Conservation (phyloP, 78 protist genomes). For the Salpingoeca rosetta region DNA sequence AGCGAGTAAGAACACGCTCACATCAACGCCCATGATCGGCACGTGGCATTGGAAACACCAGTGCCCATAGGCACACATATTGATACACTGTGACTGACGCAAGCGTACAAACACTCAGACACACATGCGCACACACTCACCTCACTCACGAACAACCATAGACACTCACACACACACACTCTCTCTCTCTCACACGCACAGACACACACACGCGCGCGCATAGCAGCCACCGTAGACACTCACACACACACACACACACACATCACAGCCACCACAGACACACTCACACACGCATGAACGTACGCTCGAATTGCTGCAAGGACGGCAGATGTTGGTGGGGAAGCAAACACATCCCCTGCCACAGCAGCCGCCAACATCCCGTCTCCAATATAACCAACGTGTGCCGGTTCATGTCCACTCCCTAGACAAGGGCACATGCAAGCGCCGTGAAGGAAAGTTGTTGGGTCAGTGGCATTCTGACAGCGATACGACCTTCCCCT, state of each 20-base stretch:
- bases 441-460: background rate
- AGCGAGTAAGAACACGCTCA: too few species aligned
- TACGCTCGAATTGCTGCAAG: background rate
- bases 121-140: background rate
- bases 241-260: too few species aligned
- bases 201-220: background rate
- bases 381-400: slow-evolving; percentile 26
- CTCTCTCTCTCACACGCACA: too few species aligned
- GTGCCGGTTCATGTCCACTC: slow-evolving; percentile 47
- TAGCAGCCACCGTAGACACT: background rate
- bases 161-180: too few species aligned
- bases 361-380: slow-evolving; percentile 50
- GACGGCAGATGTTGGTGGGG: background rate
- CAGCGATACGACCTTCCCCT: too few species aligned
- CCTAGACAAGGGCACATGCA: background rate
- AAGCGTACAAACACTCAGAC: too few species aligned
- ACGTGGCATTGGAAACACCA: too few species aligned
- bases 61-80: too few species aligned
- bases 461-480: background rate
- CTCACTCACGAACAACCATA: background rate
- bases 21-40: too few species aligned
- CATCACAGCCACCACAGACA: too few species aligned
- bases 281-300: too few species aligned
- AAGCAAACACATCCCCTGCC: slow-evolving; percentile 31
- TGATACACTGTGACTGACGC: too few species aligned